Evolutionary conservation across 2,329 filamentous ascomycete species (phyloP).

Genomic region (Hypoxylon sp.): DNA sequence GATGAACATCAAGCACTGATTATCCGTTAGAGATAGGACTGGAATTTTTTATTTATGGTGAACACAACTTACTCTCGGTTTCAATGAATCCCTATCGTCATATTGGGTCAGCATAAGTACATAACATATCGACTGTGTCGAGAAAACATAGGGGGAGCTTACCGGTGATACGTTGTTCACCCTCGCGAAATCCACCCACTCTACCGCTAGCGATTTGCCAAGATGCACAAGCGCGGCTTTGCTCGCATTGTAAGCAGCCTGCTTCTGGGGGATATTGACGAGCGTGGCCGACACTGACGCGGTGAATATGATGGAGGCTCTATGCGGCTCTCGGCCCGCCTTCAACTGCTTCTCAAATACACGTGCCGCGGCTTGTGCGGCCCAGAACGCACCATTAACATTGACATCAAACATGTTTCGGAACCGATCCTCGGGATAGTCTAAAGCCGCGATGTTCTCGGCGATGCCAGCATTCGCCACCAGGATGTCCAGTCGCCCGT

Average conservation of each 20-base stretch:
- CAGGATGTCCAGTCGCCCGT: conserved; percentile 57
- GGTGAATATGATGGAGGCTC: conserved; percentile 59
- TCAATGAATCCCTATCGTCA: conserved; percentile 52
- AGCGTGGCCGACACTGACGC: conserved; percentile 59
- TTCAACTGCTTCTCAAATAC: conserved; percentile 56
- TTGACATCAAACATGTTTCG: conserved; percentile 59
- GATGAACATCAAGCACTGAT: conserved; percentile 53
- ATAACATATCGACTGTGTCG: background rate
- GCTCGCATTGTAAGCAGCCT: conserved; percentile 60
- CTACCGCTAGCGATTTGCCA: conserved; percentile 59
- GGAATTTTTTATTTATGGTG: background rate
- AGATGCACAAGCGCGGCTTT: conserved; percentile 61
- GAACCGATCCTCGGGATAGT: conserved; percentile 59
- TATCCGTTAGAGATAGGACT: background rate
- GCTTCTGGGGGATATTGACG: conserved; percentile 60
- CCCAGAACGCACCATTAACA: conserved; percentile 60
- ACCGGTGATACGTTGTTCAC: conserved; percentile 60
- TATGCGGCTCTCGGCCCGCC: conserved; percentile 47
- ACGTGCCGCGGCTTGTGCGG: conserved; percentile 59
- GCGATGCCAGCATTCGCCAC: conserved; percentile 61
- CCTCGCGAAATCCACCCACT: conserved; percentile 60
- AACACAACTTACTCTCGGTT: conserved; percentile 50
- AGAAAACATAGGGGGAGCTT: conserved; percentile 15
- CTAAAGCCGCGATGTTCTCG: conserved; percentile 55
- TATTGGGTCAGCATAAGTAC: conserved; percentile 5